Conservation (phyloP, 1,139 yeast genomes). For the Suhomyces bribrorum region DNA sequence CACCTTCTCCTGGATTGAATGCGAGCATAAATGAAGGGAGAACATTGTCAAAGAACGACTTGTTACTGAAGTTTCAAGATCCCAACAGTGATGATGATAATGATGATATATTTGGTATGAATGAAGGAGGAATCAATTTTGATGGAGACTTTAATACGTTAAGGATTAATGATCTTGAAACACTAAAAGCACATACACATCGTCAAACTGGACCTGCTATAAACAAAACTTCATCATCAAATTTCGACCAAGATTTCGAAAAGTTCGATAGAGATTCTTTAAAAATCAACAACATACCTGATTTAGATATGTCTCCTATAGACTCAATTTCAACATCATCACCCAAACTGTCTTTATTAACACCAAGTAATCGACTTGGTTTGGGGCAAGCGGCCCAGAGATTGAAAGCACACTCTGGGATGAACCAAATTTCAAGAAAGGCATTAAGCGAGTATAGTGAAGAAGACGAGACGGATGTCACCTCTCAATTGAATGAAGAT, state of each 20-base stretch:
- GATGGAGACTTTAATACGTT: slow-evolving; percentile 29
- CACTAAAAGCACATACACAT: slow-evolving; percentile 13
- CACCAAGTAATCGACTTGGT: slow-evolving; percentile 12
- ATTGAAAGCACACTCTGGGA: slow-evolving; percentile 1
- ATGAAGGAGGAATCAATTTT: slow-evolving; percentile 21
- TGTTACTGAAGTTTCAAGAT: slow-evolving; percentile 17
- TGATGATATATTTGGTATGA: slow-evolving; percentile 35
- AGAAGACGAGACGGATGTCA: slow-evolving; percentile 42
- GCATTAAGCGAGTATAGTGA: slow-evolving; percentile 41
- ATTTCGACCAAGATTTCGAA: slow-evolving; percentile 10
- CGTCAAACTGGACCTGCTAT: background rate
- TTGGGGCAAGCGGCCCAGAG: slow-evolving; percentile 4
- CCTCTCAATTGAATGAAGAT: slow-evolving; percentile 43
- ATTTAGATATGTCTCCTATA: slow-evolving; percentile 15
- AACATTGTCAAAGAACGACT: slow-evolving; percentile 13
- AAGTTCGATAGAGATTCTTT: slow-evolving; percentile 6
- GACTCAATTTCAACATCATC: slow-evolving; percentile 29
- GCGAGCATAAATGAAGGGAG: slow-evolving; percentile 6
- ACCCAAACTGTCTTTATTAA: slow-evolving; percentile 22
- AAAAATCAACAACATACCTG: slow-evolving; percentile 5
- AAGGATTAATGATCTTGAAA: slow-evolving; percentile 22
- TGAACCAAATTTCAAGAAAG: slow-evolving; percentile 15
- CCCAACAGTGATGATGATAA: slow-evolving; percentile 20
- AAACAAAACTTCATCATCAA: slow-evolving; percentile 5
- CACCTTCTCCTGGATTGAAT: slow-evolving; percentile 17